These are phyloP conservation scores for Rhodosporidiobolus odoratus DNA, from an alignment of 768 basidiomycete genomes.

Conservation along the genomic window DNA sequence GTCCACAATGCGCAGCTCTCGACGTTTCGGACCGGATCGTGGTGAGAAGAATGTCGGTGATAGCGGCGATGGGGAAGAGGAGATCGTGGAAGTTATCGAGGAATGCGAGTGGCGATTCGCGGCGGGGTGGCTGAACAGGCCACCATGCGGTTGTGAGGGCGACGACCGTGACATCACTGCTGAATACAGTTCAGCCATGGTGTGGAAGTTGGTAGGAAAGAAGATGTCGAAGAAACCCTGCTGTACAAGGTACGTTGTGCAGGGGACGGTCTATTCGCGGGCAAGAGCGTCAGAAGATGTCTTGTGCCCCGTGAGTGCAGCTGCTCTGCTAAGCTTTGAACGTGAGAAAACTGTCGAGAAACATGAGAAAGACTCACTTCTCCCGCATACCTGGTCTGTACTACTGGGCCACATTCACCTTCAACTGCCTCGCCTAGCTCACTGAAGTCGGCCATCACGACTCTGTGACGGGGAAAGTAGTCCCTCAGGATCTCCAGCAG, in stretches of 20 bases:
- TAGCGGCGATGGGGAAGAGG: slow-evolving; percentile 33
- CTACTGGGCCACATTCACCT: slow-evolving; percentile 78
- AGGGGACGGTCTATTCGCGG: slow-evolving; percentile 57
- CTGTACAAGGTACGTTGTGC: slow-evolving; percentile 80
- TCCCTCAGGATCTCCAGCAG: slow-evolving; percentile 75
- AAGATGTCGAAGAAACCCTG: slow-evolving; percentile 98
- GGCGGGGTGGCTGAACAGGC: too few species aligned
- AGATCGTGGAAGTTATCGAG: slow-evolving; percentile 38
- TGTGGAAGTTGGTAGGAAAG: slow-evolving; percentile 87
- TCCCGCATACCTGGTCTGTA: slow-evolving; percentile 83
- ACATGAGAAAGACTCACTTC: slow-evolving; percentile 51
- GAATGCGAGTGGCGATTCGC: too few species aligned
- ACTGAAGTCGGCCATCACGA: slow-evolving; percentile 88
- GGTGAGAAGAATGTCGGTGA: not conserved
- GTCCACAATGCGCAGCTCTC: slow-evolving; percentile 66
- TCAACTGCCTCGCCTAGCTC: slow-evolving; percentile 77
- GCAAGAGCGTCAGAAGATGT: too few species aligned
- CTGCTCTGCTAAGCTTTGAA: too few species aligned
- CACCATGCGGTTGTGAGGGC: too few species aligned
- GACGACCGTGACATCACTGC: slow-evolving; percentile 57
- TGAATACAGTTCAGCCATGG: slow-evolving; percentile 84
- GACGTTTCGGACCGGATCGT: slow-evolving; percentile 51
- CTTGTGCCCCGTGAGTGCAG: too few species aligned
- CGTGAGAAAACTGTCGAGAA: too few species aligned
- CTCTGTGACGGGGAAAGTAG: slow-evolving; percentile 85